Conservation (phyloP, 1,284 basidiomycete species). For the Butyriboletus appendiculatus region DNA sequence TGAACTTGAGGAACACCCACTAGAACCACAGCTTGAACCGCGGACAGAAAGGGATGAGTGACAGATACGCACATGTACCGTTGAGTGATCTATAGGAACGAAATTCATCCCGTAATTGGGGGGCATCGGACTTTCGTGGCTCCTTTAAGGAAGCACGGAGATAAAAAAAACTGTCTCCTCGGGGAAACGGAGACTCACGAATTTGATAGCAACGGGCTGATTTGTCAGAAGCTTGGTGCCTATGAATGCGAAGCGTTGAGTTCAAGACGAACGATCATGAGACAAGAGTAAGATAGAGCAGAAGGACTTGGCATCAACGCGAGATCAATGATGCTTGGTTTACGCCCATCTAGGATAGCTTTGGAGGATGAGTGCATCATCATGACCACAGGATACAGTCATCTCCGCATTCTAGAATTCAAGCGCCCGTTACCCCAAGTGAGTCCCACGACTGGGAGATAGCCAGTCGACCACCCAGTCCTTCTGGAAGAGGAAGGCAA, state of each 20-base stretch:
- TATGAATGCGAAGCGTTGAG: constrained; percentile 35
- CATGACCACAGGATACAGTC: constrained; percentile 5
- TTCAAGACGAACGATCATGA: constrained; percentile 4
- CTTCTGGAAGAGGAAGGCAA: not conserved
- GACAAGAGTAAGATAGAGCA: constrained; percentile 2
- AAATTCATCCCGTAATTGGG: constrained; percentile 97
- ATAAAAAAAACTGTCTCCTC: constrained; percentile 14
- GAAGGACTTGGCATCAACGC: constrained; percentile 4
- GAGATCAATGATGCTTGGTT: constrained; percentile 4
- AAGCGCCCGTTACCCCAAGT: constrained; percentile 18
- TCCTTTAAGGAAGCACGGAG: constrained; percentile 57
- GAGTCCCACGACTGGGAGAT: constrained; percentile 2
- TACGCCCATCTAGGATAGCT: constrained; percentile 4
- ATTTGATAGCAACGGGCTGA: constrained; percentile 97
- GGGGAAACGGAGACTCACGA: constrained; percentile 57
- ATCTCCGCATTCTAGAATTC: constrained; percentile 4
- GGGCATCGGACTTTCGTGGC: constrained; percentile 97
- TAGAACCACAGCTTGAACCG: constrained; percentile 37
- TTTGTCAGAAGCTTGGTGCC: constrained; percentile 88
- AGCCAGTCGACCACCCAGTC: constrained; percentile 1
- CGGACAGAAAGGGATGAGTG: constrained; percentile 6
- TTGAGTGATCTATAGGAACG: constrained; percentile 95
- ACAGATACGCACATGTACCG: constrained; percentile 76
- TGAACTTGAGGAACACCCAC: constrained; percentile 97
- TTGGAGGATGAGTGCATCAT: constrained; percentile 5